Base-by-base conservation (phyloP, 768 basidiomycete species). In the Podaxis mareebaensis region DNA sequence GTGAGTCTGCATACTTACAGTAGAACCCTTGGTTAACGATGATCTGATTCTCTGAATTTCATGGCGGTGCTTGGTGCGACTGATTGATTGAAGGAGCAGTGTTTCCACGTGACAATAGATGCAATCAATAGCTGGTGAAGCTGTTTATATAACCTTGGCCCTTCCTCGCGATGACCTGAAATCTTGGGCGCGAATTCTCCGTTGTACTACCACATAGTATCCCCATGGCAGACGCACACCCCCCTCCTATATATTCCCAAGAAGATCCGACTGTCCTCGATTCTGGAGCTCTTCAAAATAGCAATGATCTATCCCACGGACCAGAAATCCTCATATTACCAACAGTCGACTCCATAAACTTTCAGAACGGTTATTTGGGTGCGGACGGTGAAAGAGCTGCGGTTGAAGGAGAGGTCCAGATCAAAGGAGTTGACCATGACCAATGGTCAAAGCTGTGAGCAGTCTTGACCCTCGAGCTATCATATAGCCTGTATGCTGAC, bases 331-430 rank as follows among this genome's bases (percentile, higher is more conserved):
- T 93, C 65, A 88, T 96, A 64, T 78, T 88, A 12, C 93, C 94
- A 0, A 81, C 86, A 13, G 78, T 83, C 54, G 84, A 90, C 72
- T 81, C 86, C 22, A 78, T 91, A 61, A 84, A 87, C 72, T 96
- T 95, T 69, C 94, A 95, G 76, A 90, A 88, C 69, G 94, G 94
- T 11, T 92, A 84, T 72, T 79, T 95, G 7, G 94, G 94, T 56
- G 91, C 89, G 24, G 91, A 93, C 61, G 91, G 84, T 57, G 93
- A 94, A 74, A 83, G 81, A 64, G 91, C 93, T 13, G 89, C 91
- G 8, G 84, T 95, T 58, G 93, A 94, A 70, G 94, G 94, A 53
- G 93, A 95, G 71, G 80, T 95, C 17, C 93, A 95, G 72, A 79
- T 95, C 67, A 95, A 95, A 75, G 89, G 85, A 61, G 80, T 81